Evolutionary conservation across 805 yeast species (phyloP), one percentile per base, ranked within the genome.

Genomic region (Candida nonsorbophila): DNA sequence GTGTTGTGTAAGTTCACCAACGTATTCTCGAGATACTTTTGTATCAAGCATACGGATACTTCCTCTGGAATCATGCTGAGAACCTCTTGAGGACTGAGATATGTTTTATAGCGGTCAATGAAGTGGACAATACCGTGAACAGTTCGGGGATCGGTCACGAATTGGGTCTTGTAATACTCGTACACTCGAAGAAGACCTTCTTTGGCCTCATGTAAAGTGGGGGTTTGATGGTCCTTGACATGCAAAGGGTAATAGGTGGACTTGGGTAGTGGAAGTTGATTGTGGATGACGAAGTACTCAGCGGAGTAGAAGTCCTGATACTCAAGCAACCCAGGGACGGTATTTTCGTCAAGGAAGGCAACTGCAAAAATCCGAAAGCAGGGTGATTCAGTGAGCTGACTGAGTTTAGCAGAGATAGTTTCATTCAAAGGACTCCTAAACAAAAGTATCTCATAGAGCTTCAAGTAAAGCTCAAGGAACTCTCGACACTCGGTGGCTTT

Each of bases 251-350:
- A 54, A 19, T 38, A 45, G 5, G 37, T 30, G 2, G 22, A 29
- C 5, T 40, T 25, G 3, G 60, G 52, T 4, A 37, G 30, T 1
- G 60, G 58, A 5, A 53, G 35, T 7, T 30, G 30, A 3, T 41
- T 44, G 23, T 41, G 27, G 2, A 54, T 18, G 0, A 57, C 58
- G 24, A 42, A 38, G 28, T 42, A 45, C 27, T 64, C 70, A 3
- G 68, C 67, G 4, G 52, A 35, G 5, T 57, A 47, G 34, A 34
- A 60, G 33, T 64, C 70, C 6, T 45, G 36, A 8, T 40, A 36
- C 1, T 45, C 44, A 5, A 54, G 41, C 18, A 54, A 28, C 1
- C 21, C 15, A 7, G 16, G 8, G n/a, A 37, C 25, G 2, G 16
- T 21, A 24, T 34, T 28, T 2, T 34, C 32, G 2, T 30, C 30